Conservation (phyloP, 2,329 filamentous ascomycete genomes). For the Pseudofabraea citricarpa region DNA sequence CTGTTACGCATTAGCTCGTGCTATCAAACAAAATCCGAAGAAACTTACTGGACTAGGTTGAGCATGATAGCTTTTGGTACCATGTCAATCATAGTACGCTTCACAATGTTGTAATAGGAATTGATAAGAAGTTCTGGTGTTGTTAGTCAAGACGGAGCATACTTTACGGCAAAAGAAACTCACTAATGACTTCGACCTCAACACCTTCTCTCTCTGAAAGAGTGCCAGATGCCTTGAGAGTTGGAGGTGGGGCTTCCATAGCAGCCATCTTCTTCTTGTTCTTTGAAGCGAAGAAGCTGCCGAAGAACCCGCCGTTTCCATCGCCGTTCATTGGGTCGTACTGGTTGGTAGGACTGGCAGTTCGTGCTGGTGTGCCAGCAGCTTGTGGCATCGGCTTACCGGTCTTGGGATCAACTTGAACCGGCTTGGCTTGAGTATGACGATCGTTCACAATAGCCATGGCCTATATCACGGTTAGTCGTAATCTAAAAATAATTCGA, state of each 20-base stretch:
- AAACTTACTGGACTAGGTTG: slow-evolving; percentile 82
- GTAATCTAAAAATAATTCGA: too few species aligned
- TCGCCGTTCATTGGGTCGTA: slow-evolving; percentile 50
- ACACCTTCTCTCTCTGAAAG: slow-evolving; percentile 91
- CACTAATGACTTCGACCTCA: slow-evolving; percentile 98
- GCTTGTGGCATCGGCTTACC: slow-evolving; percentile 78
- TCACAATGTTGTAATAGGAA: slow-evolving; percentile 97
- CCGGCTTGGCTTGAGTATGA: slow-evolving; percentile 74
- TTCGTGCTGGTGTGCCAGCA: slow-evolving; percentile 60
- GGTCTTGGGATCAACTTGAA: slow-evolving; percentile 97
- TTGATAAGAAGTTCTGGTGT: slow-evolving; percentile 80
- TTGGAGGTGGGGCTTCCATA: slow-evolving; percentile 93
- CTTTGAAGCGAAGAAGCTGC: slow-evolving; percentile 97
- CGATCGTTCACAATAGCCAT: slow-evolving; percentile 98
- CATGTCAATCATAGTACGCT: slow-evolving; percentile 99
- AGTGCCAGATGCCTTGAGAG: slow-evolving; percentile 88
- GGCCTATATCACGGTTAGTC: too few species aligned
- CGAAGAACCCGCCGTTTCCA: slow-evolving; percentile 81
- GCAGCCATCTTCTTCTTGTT: slow-evolving; percentile 99
- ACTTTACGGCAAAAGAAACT: slow-evolving; percentile 31
- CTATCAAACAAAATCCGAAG: not conserved
- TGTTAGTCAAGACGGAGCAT: slow-evolving; percentile 12
- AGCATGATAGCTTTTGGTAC: slow-evolving; percentile 99
- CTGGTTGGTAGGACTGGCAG: slow-evolving; percentile 62
- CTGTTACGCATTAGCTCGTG: slow-evolving; percentile 38